Conservation (phyloP, 1,284 basidiomycete species). For the Trametes polyzona region DNA sequence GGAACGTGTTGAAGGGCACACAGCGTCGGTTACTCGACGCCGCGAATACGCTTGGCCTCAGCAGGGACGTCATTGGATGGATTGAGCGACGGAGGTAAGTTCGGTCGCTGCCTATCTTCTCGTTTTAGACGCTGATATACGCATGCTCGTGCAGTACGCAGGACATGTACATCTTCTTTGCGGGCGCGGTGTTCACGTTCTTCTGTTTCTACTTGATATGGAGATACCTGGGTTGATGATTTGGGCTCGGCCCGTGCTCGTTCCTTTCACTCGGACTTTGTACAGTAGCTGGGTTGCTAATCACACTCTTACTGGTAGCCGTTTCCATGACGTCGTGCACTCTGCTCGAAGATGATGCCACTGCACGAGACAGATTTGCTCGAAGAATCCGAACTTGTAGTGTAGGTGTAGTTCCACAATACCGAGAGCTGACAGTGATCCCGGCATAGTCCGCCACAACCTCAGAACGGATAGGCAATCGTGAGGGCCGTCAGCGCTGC, state of each 20-base stretch:
- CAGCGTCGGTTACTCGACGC: slow-evolving; percentile 82
- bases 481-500: background rate
- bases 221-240: slow-evolving; percentile 81
- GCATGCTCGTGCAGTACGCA: slow-evolving; percentile 63
- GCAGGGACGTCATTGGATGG: slow-evolving; percentile 92
- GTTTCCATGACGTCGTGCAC: no score
- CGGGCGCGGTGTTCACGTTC: slow-evolving; percentile 84
- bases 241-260: background rate
- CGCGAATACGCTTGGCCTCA: slow-evolving; percentile 91
- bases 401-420: no score
- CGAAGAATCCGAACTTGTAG: background rate
- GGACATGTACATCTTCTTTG: slow-evolving; percentile 91
- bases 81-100: slow-evolving; percentile 87
- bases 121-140: background rate
- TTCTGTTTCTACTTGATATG: slow-evolving; percentile 91
- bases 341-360: no score
- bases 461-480: slow-evolving; percentile 2
- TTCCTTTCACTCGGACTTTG: slow-evolving; percentile 12
- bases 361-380: no score
- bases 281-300: slow-evolving; percentile 21
- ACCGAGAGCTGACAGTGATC: background rate
- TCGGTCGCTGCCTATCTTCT: background rate
- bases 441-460: background rate
- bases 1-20: slow-evolving; percentile 91
- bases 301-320: background rate